Base-by-base conservation (phyloP, 106 monocot genomes). In the Dendrobium huoshanense region DNA sequence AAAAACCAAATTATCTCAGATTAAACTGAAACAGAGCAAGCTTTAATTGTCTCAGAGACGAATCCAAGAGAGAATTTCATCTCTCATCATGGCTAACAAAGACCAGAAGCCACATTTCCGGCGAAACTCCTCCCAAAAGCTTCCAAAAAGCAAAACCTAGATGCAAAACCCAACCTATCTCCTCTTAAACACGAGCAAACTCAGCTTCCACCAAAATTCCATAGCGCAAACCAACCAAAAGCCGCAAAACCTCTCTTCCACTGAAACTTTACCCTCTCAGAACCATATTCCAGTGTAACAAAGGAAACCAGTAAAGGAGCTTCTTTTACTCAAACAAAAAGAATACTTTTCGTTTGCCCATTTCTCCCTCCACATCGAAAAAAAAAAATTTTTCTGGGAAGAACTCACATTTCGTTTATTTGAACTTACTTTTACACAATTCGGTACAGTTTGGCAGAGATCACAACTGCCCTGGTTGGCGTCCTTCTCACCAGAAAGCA, bases 81-180 rank as follows among this genome's bases (percentile, higher is more conserved):
- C 13, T 33, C 68, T 0, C 33, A 13, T 15, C 65, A 17, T 40
- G 67, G 54, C 79, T 68, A 47, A 18, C 45, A 73, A 85, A 37
- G 29, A 74, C 77, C 80, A 85, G 82, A 72, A 77, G 51, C 20
- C 75, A 77, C 54, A 67, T 82, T 77, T 72, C 56, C 40, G 44
- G 13, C 51, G 51, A 51, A 51, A 51, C 51, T 51, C 51, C 51
- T 51, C 37, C 65, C 27, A 59, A 8, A 55, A 20, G 41, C 48
- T 77, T 58, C 7, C 67, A 86, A 54, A 67, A 42, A 77, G 55
- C 79, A 77, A 70, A 70, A 70, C 82, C 84, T 77, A 85, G 82
- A 82, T 33, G 76, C 84, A 86, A 82, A 82, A 82, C 73, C 86
- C 79, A 73, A 82, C 56, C 4, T 42, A 16, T 68, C 20, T 73